Base-by-base conservation (phyloP, 2,329 filamentous ascomycete species). In the Sarocladium oryzae region DNA sequence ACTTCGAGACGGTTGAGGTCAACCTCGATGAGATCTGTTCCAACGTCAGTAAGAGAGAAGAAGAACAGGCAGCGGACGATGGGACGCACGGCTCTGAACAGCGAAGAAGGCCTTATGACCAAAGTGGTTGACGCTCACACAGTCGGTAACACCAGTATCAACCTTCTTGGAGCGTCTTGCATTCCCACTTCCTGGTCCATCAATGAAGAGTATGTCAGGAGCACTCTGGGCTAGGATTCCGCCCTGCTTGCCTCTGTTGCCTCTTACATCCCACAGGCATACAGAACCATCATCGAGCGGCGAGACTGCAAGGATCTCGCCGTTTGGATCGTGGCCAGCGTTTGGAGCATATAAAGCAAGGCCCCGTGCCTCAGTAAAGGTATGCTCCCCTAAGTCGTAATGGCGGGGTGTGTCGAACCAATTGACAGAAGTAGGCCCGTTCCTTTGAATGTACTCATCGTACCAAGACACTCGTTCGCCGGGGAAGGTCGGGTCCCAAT, bases 201-300 rank as follows among this genome's bases (percentile, higher is more conserved):
- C 74, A n/a, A 75, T 69, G 51, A 84, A 83, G 15, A 96, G 73
- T 8, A 92, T 73, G 0, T 85, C 86, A 0, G 83, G 73, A 18
- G 70, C 70, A 65, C 86, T 93, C 55, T 77, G 78, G 1, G 79
- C 82, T 10, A 88, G 57, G 28, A 93, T 79, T 2, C 74, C 78
- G 2, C 88, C 86, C 56, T 76, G 78, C 55, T 63, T 73, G 4
- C 67, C 68, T 45, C 70, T 69, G 26, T 74, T 77, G 1, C 78
- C 78, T 51, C 77, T 81, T 49, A 88, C 71, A 61, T 95, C 87
- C 90, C 90, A 96, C 6, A 96, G 69, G 58, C 85, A 88, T n/a
- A 96, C 78, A 49, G 88, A 89, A 0, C 90, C 90, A 62, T 96
- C 88, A 53, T 95, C 89, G 7, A 96, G 72, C 2, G 90, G 89